phyloP scores from a whole-genome alignment of 2,329 filamentous ascomycete genomes.

The Hortaea werneckii region DNA sequence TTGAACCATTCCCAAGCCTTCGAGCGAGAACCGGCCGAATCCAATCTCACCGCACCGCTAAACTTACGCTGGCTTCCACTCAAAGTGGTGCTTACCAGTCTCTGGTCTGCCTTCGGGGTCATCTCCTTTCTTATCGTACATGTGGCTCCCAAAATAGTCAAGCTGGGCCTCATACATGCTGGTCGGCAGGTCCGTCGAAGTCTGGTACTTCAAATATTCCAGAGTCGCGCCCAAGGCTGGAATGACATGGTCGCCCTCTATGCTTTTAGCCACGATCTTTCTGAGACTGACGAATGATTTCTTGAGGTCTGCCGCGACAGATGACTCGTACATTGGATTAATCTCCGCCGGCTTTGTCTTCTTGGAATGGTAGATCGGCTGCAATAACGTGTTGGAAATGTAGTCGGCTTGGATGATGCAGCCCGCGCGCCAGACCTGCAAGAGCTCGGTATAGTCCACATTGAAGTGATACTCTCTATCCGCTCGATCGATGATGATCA shows the following conservation, averaged over 20 bases:
- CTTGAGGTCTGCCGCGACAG: slow-evolving; percentile 45
- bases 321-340: slow-evolving; percentile 38
- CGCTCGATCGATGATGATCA: slow-evolving; percentile 52
- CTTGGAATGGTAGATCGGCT: slow-evolving; percentile 31
- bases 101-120: slow-evolving; percentile 38
- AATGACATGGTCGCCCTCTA: slow-evolving; percentile 49
- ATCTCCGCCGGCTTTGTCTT: slow-evolving; percentile 27
- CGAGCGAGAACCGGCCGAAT: too few species aligned
- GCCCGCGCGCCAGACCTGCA: slow-evolving; percentile 57
- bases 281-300: slow-evolving; percentile 44
- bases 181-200: slow-evolving; percentile 51
- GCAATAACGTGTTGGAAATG: slow-evolving; percentile 49
- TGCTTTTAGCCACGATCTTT: slow-evolving; percentile 43
- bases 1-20: too few species aligned
- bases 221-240: slow-evolving; percentile 52
- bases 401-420: slow-evolving; percentile 62
- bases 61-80: slow-evolving; percentile 45
- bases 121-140: slow-evolving; percentile 51
- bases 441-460: slow-evolving; percentile 41
- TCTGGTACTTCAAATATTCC: slow-evolving; percentile 58
- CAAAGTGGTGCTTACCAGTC: slow-evolving; percentile 53
- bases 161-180: slow-evolving; percentile 62
- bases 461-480: slow-evolving; percentile 51
- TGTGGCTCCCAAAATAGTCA: slow-evolving; percentile 60
- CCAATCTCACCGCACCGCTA: too few species aligned